Evolutionary conservation across 2,329 filamentous ascomycete species (phyloP).

Genomic region (Magnaporthiopsis rhizophila): DNA sequence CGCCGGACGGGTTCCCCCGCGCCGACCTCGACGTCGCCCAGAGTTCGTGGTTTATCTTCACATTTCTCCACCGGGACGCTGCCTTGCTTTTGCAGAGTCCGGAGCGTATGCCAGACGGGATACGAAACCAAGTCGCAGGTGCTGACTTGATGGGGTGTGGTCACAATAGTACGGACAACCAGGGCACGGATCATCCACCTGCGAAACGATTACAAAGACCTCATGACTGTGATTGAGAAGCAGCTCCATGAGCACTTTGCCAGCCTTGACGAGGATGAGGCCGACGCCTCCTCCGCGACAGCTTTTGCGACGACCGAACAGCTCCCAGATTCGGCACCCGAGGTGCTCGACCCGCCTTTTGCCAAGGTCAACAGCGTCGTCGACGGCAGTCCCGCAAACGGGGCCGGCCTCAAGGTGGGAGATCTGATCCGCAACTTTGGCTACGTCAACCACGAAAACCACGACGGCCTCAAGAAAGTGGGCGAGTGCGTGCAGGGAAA

Average conservation of each 20-base stretch:
- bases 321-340: constrained; percentile 26
- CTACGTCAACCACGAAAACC: constrained; percentile 72
- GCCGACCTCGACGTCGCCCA: constrained; percentile 93
- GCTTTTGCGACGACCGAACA: constrained; percentile 11
- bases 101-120: background rate
- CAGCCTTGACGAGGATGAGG: constrained; percentile 42
- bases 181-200: constrained; percentile 81
- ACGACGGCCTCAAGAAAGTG: constrained; percentile 78
- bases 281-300: constrained; percentile 11
- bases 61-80: background rate
- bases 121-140: background rate
- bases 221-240: constrained; percentile 78
- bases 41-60: constrained; percentile 42
- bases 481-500: constrained; percentile 86
- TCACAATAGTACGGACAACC: constrained; percentile 72
- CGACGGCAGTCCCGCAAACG: constrained; percentile 68
- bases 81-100: background rate
- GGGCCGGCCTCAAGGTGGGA: constrained; percentile 70
- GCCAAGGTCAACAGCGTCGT: constrained; percentile 85
- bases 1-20: constrained; percentile 84
- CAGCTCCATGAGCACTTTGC: constrained; percentile 87
- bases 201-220: constrained; percentile 84
- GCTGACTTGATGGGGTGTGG: background rate
- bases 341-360: constrained; percentile 49
- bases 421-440: constrained; percentile 84